Evolutionary conservation across 495 filamentous ascomycete species (phyloP).

Genomic region (Penicillium malachiteum): DNA sequence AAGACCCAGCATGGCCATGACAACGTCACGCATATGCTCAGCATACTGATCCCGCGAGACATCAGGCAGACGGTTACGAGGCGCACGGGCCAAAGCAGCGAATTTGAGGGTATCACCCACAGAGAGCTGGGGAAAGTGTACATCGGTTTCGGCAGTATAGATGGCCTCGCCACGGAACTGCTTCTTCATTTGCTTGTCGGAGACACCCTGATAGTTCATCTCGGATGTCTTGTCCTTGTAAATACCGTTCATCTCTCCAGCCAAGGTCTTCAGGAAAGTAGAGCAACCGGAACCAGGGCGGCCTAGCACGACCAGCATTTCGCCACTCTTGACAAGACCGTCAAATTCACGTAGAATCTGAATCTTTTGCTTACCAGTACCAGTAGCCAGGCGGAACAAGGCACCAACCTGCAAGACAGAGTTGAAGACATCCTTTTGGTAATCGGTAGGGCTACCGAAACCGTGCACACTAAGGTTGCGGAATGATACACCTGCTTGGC

Average conservation of each 20-base stretch:
- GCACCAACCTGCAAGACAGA: conserved; percentile 57
- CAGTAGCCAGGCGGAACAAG: conserved; percentile 41
- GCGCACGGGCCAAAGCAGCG: conserved; percentile 54
- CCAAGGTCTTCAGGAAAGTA: conserved; percentile 71
- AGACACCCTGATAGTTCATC: conserved; percentile 73
- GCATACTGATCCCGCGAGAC: conserved; percentile 49
- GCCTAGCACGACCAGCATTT: conserved; percentile 80
- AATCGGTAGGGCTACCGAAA: conserved; percentile 73
- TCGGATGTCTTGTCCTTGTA: conserved; percentile 58
- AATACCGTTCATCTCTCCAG: conserved; percentile 72
- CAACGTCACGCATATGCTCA: conserved; percentile 54
- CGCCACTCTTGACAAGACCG: conserved; percentile 69
- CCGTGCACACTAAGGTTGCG: conserved; percentile 74
- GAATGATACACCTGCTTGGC: conserved; percentile 48
- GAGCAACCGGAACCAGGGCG: conserved; percentile 72
- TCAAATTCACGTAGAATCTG: conserved; percentile 72
- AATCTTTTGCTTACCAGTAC: conserved; percentile 56
- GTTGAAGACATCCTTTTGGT: conserved; percentile 78
- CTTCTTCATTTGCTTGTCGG: conserved; percentile 65
- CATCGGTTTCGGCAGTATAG: conserved; percentile 65
- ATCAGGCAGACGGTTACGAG: conserved; percentile 47
- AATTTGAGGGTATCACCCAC: conserved; percentile 67
- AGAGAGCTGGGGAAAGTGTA: conserved; percentile 65
- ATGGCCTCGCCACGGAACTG: conserved; percentile 69
- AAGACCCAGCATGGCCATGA: conserved; percentile 63